Evolutionary conservation across 495 filamentous ascomycete genomes (phyloP), one percentile per base, ranked within the genome.

Genomic region (Staphylotrichum longicolle): DNA sequence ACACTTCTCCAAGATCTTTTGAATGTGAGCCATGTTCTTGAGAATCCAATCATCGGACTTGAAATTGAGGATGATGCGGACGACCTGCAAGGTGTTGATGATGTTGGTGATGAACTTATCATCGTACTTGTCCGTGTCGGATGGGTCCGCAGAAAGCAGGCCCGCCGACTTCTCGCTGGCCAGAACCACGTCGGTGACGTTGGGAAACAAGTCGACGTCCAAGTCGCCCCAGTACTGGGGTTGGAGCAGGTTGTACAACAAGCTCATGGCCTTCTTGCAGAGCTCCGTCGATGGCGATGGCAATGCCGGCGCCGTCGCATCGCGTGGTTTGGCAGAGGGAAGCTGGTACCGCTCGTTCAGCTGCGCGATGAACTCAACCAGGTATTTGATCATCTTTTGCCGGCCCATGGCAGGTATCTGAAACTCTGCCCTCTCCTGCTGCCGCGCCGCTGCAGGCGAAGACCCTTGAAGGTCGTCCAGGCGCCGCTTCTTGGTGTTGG

Each of bases 221-320:
- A 97, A 77, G 68, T 97, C 94, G 32, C 85, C 88, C 95, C 95
- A 99, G 70, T 89, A 95, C 20, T 87, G 84, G 20, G 91, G 88
- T 49, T 91, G 90, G 14, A 99, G 81, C 45, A 99, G 85, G 67
- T 91, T 90, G 64, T 89, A 82, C n/a, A 99, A 79, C 44, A 99
- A 80, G 4, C 84, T 72, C 56, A 97, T 78, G 1, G 92, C 88
- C 71, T 91, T 96, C 75, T 86, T 91, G 68, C 88, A 86, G 71
- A 96, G 87, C 15, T 97, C 94, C 10, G 84, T 85, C 10, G 78
- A 76, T 4, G 71, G 72, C 7, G 82, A 74, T 4, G 84, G 75
- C 34, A 85, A 77, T 7, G 80, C 74, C 39, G 80, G 78, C 6
- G 71, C 58, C 3, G 79, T 67, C 8, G 78, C 65, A 32, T 87